phyloP scores from a whole-genome alignment of 2,329 filamentous ascomycete species.

The Talaromyces sp. region DNA sequence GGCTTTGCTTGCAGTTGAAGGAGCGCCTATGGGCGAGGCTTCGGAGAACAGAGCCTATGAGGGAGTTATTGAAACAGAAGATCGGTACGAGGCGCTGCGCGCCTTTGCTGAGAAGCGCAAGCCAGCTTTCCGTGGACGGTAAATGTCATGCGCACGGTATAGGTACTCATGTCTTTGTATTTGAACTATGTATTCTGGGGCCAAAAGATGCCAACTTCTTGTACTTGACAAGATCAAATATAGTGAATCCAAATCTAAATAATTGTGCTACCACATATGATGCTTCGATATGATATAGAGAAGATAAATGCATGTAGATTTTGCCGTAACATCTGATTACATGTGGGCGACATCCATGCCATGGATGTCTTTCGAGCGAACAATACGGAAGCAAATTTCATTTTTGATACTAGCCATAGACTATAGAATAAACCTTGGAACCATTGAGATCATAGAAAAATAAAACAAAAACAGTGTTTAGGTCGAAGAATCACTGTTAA shows the following conservation, averaged over 20 bases:
- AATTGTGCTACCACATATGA: not conserved
- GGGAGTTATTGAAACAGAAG: conserved; percentile 78
- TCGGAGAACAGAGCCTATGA: conserved; percentile 89
- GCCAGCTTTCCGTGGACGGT: conserved; percentile 66
- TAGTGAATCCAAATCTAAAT: not conserved
- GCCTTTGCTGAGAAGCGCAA: conserved; percentile 81
- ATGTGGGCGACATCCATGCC: too few species aligned
- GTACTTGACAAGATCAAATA: too few species aligned
- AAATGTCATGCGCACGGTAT: conserved; percentile 8
- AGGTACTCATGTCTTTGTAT: not conserved
- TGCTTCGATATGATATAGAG: not conserved
- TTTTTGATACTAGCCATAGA: too few species aligned
- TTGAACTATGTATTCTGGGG: not conserved
- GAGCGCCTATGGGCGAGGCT: conserved; percentile 66
- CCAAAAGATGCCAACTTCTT: too few species aligned
- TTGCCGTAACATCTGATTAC: too few species aligned
- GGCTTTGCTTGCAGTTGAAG: conserved; percentile 75
- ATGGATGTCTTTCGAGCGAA: too few species aligned
- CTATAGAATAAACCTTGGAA: too few species aligned
- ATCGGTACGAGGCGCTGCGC: conserved; percentile 81
- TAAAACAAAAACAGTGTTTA: too few species aligned
- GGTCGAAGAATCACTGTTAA: too few species aligned
- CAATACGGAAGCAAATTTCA: too few species aligned
- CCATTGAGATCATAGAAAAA: too few species aligned
- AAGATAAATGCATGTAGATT: too few species aligned